Evolutionary conservation across 495 filamentous ascomycete genomes (phyloP).

Genomic region (Trichoderma reesei): DNA sequence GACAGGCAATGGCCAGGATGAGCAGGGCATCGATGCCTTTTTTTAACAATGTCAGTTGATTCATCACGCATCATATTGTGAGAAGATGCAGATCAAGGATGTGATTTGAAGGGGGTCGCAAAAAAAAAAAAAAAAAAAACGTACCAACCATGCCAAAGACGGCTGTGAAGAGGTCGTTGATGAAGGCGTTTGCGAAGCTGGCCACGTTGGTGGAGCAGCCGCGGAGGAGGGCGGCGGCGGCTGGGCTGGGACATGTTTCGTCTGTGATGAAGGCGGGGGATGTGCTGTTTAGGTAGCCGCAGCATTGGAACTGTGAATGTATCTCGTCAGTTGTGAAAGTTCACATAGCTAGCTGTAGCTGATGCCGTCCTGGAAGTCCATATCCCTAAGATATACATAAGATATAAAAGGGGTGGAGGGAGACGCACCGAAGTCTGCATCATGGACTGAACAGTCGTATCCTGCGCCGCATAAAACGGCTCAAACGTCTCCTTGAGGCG

Average conservation of each 20-base stretch:
- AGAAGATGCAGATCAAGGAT: no score
- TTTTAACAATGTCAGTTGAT: background rate
- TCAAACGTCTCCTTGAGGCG: conserved; percentile 47
- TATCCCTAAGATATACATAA: background rate
- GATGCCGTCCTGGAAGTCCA: no score
- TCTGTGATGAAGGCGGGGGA: conserved; percentile 55
- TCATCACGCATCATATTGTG: background rate
- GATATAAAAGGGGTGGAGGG: background rate
- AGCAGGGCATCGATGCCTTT: conserved; percentile 49
- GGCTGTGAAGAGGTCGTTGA: conserved; percentile 65
- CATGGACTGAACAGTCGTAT: conserved; percentile 43
- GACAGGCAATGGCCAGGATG: conserved; percentile 54
- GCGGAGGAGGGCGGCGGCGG: conserved; percentile 52
- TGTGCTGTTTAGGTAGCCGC: conserved; percentile 60
- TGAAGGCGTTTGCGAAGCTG: conserved; percentile 53
- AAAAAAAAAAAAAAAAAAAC: conserved; percentile 12
- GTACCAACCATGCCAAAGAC: conserved; percentile 62
- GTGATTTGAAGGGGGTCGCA: background rate
- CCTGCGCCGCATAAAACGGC: conserved; percentile 45
- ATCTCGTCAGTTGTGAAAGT: conserved; percentile 14
- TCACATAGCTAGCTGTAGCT: no score
- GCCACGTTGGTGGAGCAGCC: conserved; percentile 56
- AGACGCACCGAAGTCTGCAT: conserved; percentile 50
- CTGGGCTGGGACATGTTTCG: conserved; percentile 47
- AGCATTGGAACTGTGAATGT: conserved; percentile 54